A percentile compares a stretch with the other conserved stretches of the same genome.
Evolutionary conservation across 2,329 filamentous ascomycete genomes (phyloP).

Genomic region (Arthrinium puccinioides): DNA sequence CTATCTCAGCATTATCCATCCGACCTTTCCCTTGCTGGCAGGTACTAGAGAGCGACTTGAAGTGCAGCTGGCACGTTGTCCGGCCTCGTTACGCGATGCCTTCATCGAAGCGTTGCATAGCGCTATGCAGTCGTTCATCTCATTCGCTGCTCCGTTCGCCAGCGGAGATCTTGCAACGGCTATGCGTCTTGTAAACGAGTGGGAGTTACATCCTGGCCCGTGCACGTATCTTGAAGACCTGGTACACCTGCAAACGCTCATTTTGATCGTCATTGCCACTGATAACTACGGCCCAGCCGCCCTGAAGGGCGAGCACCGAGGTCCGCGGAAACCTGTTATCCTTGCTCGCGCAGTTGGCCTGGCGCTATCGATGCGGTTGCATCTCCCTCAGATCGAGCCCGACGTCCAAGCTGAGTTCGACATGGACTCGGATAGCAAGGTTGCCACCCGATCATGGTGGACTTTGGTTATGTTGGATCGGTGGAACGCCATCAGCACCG

Average conservation of each 20-base stretch:
- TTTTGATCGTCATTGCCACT: constrained; percentile 59
- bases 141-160: constrained; percentile 25
- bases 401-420: constrained; percentile 38
- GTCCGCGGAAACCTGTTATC: constrained; percentile 45
- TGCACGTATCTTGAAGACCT: constrained; percentile 36
- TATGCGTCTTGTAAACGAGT: constrained; percentile 41
- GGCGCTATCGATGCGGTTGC: constrained; percentile 58
- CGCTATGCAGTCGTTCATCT: constrained; percentile 47
- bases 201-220: constrained; percentile 36
- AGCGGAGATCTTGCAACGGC: constrained; percentile 36
- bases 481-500: constrained; percentile 64
- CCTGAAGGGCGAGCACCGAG: constrained; percentile 30
- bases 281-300: constrained; percentile 45
- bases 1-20: constrained; percentile 59
- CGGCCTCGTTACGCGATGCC: constrained; percentile 50
- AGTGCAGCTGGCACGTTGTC: constrained; percentile 48
- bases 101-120: constrained; percentile 57
- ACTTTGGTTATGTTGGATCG: constrained; percentile 63
- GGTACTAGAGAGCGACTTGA: constrained; percentile 48
- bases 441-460: constrained; percentile 64
- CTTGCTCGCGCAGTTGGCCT: constrained; percentile 60
- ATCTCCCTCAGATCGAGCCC: constrained; percentile 30
- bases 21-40: constrained; percentile 59
- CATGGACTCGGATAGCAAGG: constrained; percentile 52
- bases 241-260: constrained; percentile 58